These are phyloP conservation scores for Crinitomyces ghanaensis DNA, from an alignment of 805 yeast genomes.

Conservation along the genomic window DNA sequence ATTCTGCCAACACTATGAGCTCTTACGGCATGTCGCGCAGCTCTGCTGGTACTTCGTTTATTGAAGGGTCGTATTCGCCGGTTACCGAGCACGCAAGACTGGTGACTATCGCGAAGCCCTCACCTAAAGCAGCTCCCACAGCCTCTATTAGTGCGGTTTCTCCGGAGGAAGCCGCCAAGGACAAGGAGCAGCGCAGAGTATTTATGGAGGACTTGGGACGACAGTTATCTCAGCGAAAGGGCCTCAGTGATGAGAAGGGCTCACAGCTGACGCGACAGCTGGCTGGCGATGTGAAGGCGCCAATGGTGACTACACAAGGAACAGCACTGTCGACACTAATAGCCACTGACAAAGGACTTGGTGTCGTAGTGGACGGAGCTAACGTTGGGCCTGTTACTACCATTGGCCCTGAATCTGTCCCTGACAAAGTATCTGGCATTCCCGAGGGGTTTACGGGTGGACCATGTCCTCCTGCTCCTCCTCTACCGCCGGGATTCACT, in stretches of 20 bases:
- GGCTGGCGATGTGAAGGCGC: not conserved
- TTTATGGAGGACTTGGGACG: conserved; percentile 9
- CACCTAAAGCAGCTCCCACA: not conserved
- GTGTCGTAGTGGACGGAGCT: not conserved
- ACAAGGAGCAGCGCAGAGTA: conserved; percentile 1
- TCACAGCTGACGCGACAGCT: not conserved
- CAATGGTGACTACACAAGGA: not conserved
- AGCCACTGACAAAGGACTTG: too few relatives aligned
- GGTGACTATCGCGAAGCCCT: conserved; percentile 16
- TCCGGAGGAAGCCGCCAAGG: not conserved
- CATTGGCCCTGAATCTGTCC: not conserved
- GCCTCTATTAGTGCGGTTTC: not conserved
- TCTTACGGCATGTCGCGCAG: too few relatives aligned
- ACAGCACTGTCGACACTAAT: not conserved
- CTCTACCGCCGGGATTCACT: conserved; percentile 22
- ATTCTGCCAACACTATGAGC: too few relatives aligned
- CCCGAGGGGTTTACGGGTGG: conserved; percentile 4
- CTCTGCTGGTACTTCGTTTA: too few relatives aligned
- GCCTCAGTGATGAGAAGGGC: not conserved
- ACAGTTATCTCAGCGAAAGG: conserved; percentile 3
- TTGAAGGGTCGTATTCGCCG: too few relatives aligned
- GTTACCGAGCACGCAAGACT: conserved; percentile 17
- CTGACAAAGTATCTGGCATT: not conserved
- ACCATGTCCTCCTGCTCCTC: conserved; percentile 8
- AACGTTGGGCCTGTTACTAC: not conserved